Base-by-base conservation (phyloP, 305 asterid species). In the Fraxinus paxiana region DNA sequence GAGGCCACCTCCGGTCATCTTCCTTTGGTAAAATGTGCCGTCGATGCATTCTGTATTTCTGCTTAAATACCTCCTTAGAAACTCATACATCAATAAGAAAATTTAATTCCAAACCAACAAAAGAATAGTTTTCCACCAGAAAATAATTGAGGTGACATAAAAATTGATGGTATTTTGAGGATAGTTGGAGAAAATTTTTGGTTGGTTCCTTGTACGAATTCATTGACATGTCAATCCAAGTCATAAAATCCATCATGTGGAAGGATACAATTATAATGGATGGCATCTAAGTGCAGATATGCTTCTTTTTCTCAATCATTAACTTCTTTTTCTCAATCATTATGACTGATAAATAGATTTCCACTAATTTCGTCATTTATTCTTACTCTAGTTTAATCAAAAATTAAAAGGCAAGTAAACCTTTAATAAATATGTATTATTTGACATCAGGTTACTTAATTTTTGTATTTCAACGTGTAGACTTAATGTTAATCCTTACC, bases 1-100 rank as follows among this genome's bases (percentile, higher is more conserved):
- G 82, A 67, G 78, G 86, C 89, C 90, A 87, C 80, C 81, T 79
- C 1, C 80, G 79, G 13, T 81, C 87, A 5, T 81, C 84, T 10
- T 85, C 89, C 83, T 85, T 89, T 0, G 92, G 92, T 74, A 87
- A 84, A 46, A 87, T 89, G 38, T 84, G 90, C 82, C 86, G 74
- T 63, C 86, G 78, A 46, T 89, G 90, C 89, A 85, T 81, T 48
- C 92, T 82, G 79, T 87, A 89, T 81, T 89, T 89, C 92, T 89
- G 92, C 84, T 31, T 61, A 13, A 67, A 73, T 26, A 65, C 5
- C 73, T 24, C 17, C 18, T 65, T 65, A 12, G 73, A 17, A 65
- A 65, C 73, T 65, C 28, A 24, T 10, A 63, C 2, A 9, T 63
- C 72, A 24, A 10, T 63, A 63, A 63, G 17, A 63, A 63, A 63